Evolutionary conservation across 441 rosid species (phyloP).

Genomic region (Aquilaria agallochum): DNA sequence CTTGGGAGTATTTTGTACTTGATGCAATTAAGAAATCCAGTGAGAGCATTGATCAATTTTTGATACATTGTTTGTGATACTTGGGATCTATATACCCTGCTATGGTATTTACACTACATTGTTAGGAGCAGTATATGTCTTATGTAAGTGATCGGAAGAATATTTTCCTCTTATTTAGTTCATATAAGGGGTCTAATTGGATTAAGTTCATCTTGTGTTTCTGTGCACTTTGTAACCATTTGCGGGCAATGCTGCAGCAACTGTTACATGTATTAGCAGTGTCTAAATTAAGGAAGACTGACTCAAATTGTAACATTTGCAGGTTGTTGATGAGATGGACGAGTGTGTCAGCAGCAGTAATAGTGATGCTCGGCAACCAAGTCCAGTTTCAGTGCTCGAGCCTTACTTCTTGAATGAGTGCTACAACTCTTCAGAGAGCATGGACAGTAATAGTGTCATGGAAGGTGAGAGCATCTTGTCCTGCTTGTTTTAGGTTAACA

Average conservation of each 20-base stretch:
- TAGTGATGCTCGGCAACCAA: conserved; percentile 47
- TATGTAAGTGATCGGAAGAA: no score
- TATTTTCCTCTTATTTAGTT: no score
- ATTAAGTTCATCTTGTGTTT: no score
- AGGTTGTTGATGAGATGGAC: conserved; percentile 53
- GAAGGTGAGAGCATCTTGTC: conserved; percentile 26
- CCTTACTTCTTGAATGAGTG: conserved; percentile 58
- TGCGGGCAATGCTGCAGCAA: no score
- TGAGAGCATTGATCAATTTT: not conserved
- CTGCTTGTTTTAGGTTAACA: not conserved
- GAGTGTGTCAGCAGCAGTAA: conserved; percentile 31
- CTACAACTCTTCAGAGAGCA: conserved; percentile 60
- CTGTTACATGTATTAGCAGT: no score
- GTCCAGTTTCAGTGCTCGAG: conserved; percentile 74
- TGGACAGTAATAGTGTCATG: conserved; percentile 40
- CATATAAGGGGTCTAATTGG: no score
- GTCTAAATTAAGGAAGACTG: no score
- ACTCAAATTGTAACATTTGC: conserved; percentile 4
- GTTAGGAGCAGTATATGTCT: no score
- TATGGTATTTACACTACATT: no score
- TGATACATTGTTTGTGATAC: not conserved
- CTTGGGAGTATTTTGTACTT: no score
- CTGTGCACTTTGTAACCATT: no score
- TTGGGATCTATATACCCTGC: not conserved
- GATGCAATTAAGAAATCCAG: no score